A percentile compares a stretch with the other conserved stretches of the same genome.
Evolutionary conservation across 2,329 filamentous ascomycete genomes (phyloP).

Genomic region (Lasiodiplodia hormozganensis): DNA sequence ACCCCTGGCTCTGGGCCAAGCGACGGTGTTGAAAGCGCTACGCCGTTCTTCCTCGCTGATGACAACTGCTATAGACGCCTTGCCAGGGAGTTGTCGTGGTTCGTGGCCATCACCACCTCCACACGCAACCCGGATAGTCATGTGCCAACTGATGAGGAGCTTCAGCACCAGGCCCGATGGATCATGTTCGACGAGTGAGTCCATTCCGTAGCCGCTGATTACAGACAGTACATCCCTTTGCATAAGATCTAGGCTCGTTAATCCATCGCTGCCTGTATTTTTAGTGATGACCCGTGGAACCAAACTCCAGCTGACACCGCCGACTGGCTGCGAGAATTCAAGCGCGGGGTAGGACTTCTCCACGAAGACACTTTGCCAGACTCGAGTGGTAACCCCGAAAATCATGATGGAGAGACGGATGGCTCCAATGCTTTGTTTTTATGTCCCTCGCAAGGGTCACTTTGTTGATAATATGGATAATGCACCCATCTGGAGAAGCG

Average conservation of each 20-base stretch:
- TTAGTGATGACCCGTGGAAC: constrained; percentile 44
- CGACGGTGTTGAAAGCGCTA: not conserved
- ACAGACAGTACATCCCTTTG: too few species aligned
- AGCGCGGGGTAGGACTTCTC: constrained; percentile 36
- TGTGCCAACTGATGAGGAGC: constrained; percentile 40
- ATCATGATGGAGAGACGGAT: too few species aligned
- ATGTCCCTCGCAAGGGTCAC: too few species aligned
- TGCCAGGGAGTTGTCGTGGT: constrained; percentile 36
- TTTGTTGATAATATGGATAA: too few species aligned
- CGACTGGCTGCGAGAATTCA: constrained; percentile 42
- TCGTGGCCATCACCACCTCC: constrained; percentile 38
- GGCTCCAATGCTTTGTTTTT: too few species aligned
- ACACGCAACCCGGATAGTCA: constrained; percentile 36
- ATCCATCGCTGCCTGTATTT: not conserved
- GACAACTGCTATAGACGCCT: constrained; percentile 35
- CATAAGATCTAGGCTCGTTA: not conserved
- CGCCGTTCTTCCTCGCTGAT: constrained; percentile 25
- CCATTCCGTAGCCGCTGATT: too few species aligned
- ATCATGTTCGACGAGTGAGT: constrained; percentile 40
- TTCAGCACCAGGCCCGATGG: constrained; percentile 43
- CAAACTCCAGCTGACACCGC: constrained; percentile 46
- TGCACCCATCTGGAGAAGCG: too few species aligned
- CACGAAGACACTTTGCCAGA: too few species aligned
- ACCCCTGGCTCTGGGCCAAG: not conserved
- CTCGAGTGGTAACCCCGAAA: too few species aligned